A percentile compares a stretch with the other conserved stretches of the same genome.
phyloP scores from a whole-genome alignment of 805 yeast species.

The Starmerella roubikii region DNA sequence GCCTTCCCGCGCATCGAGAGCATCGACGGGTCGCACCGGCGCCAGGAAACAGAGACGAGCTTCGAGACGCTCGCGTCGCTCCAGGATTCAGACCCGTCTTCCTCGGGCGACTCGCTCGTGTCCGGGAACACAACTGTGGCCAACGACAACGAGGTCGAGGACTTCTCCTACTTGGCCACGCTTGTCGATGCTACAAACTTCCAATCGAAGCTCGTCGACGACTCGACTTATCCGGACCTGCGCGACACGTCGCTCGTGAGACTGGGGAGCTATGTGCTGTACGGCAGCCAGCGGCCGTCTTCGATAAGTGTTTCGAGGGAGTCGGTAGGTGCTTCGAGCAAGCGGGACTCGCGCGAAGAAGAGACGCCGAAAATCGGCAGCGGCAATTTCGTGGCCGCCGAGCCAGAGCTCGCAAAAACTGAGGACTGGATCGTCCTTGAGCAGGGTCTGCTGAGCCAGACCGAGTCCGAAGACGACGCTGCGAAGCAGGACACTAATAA shows the following conservation, averaged over 20 bases:
- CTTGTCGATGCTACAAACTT: slow-evolving; percentile 22
- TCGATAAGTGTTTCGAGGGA: no score
- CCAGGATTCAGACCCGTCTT: slow-evolving; percentile 1
- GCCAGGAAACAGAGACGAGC: slow-evolving; percentile 9
- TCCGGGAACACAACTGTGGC: slow-evolving; percentile 13
- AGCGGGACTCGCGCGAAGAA: slow-evolving; percentile 1
- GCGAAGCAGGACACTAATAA: no score
- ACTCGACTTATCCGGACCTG: slow-evolving; percentile 21
- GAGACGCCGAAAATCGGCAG: slow-evolving; percentile 16
- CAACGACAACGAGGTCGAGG: slow-evolving; percentile 20
- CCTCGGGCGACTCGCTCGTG: slow-evolving; percentile 3
- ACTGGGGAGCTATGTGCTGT: slow-evolving; percentile 22
- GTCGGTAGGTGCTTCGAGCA: not conserved
- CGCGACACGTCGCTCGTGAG: slow-evolving; percentile 25
- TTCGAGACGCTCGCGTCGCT: slow-evolving; percentile 10
- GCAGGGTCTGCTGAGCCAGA: not conserved
- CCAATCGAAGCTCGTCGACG: slow-evolving; percentile 11
- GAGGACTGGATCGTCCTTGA: slow-evolving; percentile 1
- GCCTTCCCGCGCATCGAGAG: slow-evolving; percentile 16
- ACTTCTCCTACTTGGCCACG: slow-evolving; percentile 26
- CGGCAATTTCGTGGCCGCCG: slow-evolving; percentile 1
- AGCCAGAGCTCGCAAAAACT: not conserved
- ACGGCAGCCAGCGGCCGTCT: not conserved
- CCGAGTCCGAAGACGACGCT: not conserved
- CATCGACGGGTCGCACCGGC: slow-evolving; percentile 1